Evolutionary conservation across 257 asterid genomes (phyloP).

Genomic region (Solanum ossicruentum): DNA sequence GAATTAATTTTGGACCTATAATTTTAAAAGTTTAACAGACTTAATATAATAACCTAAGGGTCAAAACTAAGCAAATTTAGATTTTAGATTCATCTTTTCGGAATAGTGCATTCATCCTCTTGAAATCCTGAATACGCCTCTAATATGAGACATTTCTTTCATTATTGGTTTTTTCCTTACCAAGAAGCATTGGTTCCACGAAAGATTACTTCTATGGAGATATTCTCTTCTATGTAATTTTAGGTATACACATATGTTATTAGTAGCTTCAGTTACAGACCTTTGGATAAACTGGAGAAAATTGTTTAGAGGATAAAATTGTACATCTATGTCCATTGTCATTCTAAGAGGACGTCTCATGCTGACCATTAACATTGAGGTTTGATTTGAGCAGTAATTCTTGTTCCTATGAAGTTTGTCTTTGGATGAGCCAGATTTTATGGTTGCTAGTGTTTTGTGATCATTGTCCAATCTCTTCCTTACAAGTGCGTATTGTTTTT

Average conservation of each 20-base stretch:
- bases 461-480: neutral
- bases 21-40: too few relatives aligned
- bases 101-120: too few relatives aligned
- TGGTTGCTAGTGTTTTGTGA: neutral
- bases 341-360: neutral
- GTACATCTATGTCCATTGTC: neutral
- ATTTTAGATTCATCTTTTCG: too few relatives aligned
- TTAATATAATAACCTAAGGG: too few relatives aligned
- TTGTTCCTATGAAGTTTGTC: neutral
- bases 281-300: neutral
- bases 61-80: too few relatives aligned
- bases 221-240: neutral
- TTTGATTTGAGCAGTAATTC: neutral
- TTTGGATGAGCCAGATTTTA: neutral
- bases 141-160: neutral
- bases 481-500: neutral
- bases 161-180: neutral
- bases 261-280: neutral
- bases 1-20: too few relatives aligned
- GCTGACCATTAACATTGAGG: neutral
- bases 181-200: neutral
- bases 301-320: neutral
- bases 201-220: neutral
- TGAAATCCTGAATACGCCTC: too few relatives aligned
- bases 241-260: neutral